Conservation (phyloP, 2,329 filamentous ascomycete genomes). For the Colletotrichum lini region DNA sequence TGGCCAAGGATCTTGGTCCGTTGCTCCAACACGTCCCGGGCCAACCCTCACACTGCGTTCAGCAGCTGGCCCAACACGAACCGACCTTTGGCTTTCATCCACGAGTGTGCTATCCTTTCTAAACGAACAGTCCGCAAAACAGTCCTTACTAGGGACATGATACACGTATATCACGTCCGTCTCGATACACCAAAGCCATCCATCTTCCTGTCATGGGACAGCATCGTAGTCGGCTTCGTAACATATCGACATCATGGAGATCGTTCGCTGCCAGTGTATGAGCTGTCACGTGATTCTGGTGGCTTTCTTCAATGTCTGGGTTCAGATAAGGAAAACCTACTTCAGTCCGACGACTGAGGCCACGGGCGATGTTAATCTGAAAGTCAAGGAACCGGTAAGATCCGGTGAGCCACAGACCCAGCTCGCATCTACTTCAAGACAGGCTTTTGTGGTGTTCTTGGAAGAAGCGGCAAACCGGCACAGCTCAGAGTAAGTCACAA, state of each 20-base stretch:
- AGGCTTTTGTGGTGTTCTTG: constrained; percentile 48
- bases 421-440: constrained; percentile 55
- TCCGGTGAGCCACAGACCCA: constrained; percentile 53
- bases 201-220: background rate
- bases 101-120: background rate
- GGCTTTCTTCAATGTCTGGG: constrained; percentile 56
- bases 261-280: constrained; percentile 53
- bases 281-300: constrained; percentile 51
- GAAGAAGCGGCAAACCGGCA: constrained; percentile 34
- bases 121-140: background rate
- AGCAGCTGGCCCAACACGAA: background rate
- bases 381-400: constrained; percentile 46
- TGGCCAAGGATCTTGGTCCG: background rate
- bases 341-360: constrained; percentile 53
- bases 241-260: constrained; percentile 50
- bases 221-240: too few relatives aligned
- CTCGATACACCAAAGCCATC: background rate
- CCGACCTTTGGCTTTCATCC: background rate
- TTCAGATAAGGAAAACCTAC: constrained; percentile 57
- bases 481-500: constrained; percentile 52
- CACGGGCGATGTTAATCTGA: constrained; percentile 44
- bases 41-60: background rate
- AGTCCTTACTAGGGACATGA: background rate
- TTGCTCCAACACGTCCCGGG: background rate
- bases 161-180: background rate